Evolutionary conservation across 139 green algal genomes (phyloP).

Genomic region (Ulvella scutata): DNA sequence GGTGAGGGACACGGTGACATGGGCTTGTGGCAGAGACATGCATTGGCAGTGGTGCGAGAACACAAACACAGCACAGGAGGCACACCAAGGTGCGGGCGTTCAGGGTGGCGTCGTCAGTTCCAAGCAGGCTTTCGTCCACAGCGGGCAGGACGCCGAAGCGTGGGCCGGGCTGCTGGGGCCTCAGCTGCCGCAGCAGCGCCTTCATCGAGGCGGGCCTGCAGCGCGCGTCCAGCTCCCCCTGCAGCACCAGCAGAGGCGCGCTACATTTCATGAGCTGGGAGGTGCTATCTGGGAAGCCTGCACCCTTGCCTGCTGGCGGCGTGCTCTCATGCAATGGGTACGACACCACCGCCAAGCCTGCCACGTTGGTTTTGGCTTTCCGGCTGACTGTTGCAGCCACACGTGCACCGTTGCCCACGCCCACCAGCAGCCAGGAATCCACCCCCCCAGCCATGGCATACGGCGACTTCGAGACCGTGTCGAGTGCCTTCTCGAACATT

Average conservation of each 20-base stretch:
- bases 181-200: neutral
- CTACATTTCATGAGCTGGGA: neutral
- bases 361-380: neutral
- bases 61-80: too few species aligned
- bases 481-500: conserved; percentile 4
- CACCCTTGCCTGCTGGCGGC: neutral
- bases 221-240: neutral
- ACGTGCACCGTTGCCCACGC: neutral
- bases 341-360: neutral
- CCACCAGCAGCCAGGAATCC: neutral
- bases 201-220: neutral
- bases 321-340: neutral
- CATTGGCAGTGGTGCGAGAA: too few species aligned
- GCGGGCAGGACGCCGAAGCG: neutral
- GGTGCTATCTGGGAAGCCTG: neutral
- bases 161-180: neutral
- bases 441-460: neutral
- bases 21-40: too few species aligned
- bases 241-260: neutral
- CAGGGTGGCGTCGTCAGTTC: neutral
- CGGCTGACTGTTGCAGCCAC: neutral
- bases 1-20: too few species aligned
- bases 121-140: neutral
- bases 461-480: neutral
- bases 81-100: too few species aligned